Conservation (phyloP, 2,329 filamentous ascomycete genomes). For the Phaeosphaeriaceae sp. region DNA sequence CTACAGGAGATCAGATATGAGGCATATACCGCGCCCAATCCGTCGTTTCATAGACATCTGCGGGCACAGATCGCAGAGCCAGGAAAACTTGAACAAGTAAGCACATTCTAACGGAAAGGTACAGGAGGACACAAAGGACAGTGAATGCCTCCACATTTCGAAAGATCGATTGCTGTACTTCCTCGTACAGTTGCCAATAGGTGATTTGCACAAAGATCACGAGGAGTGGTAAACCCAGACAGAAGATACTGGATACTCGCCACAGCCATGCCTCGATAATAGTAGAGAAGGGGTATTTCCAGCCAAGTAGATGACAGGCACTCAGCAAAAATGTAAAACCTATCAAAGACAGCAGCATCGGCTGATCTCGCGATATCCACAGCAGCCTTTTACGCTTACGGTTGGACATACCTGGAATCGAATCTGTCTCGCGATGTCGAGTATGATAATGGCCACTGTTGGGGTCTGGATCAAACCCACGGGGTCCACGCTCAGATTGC, state of each 20-base stretch:
- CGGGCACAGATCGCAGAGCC: not conserved
- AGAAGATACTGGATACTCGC: not conserved
- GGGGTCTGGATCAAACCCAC: not conserved
- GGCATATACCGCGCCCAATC: conserved; percentile 2
- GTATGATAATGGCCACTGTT: not conserved
- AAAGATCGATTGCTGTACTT: not conserved
- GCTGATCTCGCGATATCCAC: not conserved
- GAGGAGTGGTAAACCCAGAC: not conserved
- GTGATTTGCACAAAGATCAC: not conserved
- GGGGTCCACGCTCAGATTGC: not conserved
- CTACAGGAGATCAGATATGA: not conserved
- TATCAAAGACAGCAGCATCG: not conserved
- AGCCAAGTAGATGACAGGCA: not conserved
- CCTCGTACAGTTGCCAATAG: not conserved
- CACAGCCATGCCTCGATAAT: conserved; percentile 1
- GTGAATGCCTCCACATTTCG: not conserved
- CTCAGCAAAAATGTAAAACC: not conserved
- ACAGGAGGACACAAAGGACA: not conserved
- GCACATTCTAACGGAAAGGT: conserved; percentile 1
- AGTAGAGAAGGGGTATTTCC: not conserved
- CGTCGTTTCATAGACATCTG: not conserved
- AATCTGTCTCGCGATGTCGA: not conserved
- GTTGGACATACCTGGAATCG: not conserved
- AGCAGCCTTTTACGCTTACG: not conserved
- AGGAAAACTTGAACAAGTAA: not conserved